Evolutionary conservation across 345 rosid genomes (phyloP).

Genomic region (Rhodamnia rubescens): DNA sequence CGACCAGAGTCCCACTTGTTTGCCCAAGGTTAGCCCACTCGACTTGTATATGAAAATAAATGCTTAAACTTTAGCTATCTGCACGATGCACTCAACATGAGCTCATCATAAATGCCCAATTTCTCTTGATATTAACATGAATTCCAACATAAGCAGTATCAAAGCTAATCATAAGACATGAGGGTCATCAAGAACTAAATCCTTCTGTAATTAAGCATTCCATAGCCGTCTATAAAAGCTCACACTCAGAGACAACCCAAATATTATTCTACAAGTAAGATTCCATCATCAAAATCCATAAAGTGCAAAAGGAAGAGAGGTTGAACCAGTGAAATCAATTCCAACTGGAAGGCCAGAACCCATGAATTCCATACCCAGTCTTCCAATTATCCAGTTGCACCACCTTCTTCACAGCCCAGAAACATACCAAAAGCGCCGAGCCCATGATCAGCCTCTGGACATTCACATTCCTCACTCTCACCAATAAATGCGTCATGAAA

Average conservation of each 20-base stretch:
- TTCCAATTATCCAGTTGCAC: slow-evolving; percentile 79
- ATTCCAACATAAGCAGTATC: not conserved
- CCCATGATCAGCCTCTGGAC: slow-evolving; percentile 47
- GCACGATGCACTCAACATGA: not conserved
- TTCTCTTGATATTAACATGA: not conserved
- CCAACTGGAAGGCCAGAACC: slow-evolving; percentile 71
- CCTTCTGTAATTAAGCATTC: not conserved
- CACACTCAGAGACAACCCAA: not conserved
- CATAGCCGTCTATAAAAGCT: not conserved
- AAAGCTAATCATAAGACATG: not conserved
- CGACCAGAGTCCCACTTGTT: not conserved
- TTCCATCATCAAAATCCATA: not conserved
- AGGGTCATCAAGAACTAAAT: not conserved
- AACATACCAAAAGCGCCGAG: slow-evolving; percentile 38
- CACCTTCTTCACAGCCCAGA: slow-evolving; percentile 72
- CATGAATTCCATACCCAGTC: slow-evolving; percentile 77
- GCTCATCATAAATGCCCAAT: not conserved
- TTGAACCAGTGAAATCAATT: not conserved
- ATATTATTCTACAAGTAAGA: not conserved
- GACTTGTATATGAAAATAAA: too few species aligned
- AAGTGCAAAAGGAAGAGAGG: not conserved
- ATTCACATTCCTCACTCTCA: slow-evolving; percentile 33
- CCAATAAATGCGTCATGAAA: slow-evolving; percentile 47
- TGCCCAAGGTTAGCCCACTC: not conserved
- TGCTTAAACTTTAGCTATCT: too few species aligned